A percentile compares a stretch with the other conserved stretches of the same genome.
phyloP scores from a whole-genome alignment of 192 early-diverging fungal genomes.

The Coemansia sp. region DNA sequence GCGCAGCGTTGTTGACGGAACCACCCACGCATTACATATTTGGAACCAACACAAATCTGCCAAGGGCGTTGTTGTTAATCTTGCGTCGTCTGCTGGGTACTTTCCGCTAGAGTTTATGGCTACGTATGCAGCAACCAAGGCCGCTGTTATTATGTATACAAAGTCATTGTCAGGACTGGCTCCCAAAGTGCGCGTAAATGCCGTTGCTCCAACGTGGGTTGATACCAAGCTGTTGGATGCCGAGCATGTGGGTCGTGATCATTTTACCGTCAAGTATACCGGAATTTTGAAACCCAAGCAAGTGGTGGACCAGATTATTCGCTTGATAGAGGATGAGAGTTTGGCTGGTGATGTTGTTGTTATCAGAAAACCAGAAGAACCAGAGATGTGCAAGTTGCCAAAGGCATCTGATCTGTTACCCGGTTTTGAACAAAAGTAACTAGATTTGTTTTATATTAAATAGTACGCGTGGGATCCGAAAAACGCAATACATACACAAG shows the following conservation, averaged over 20 bases:
- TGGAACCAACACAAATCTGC: slow-evolving; percentile 42
- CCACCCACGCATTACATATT: slow-evolving; percentile 61
- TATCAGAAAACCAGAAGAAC: slow-evolving; percentile 11
- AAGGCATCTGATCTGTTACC: slow-evolving; percentile 20
- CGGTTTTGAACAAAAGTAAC: too few species aligned
- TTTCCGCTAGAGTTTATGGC: slow-evolving; percentile 52
- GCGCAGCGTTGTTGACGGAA: slow-evolving; percentile 66
- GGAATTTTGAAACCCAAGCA: slow-evolving; percentile 31
- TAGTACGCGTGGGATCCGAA: too few species aligned
- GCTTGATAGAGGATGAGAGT: slow-evolving; percentile 53
- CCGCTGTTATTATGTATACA: slow-evolving; percentile 64
- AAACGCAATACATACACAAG: too few species aligned
- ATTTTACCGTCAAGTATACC: slow-evolving; percentile 11
- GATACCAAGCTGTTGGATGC: slow-evolving; percentile 54
- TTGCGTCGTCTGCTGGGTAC: slow-evolving; percentile 67
- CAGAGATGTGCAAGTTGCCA: slow-evolving; percentile 15
- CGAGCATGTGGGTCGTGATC: slow-evolving; percentile 32
- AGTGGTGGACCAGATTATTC: slow-evolving; percentile 57
- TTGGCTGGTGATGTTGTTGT: slow-evolving; percentile 50
- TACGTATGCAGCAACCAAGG: slow-evolving; percentile 73
- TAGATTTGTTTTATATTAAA: too few species aligned
- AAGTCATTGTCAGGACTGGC: slow-evolving; percentile 41
- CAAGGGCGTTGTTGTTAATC: slow-evolving; percentile 67
- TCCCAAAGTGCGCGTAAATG: slow-evolving; percentile 62
- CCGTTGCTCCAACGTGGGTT: slow-evolving; percentile 56